Base-by-base conservation (phyloP, 768 basidiomycete genomes). In the Xerocomellus amylosporus region DNA sequence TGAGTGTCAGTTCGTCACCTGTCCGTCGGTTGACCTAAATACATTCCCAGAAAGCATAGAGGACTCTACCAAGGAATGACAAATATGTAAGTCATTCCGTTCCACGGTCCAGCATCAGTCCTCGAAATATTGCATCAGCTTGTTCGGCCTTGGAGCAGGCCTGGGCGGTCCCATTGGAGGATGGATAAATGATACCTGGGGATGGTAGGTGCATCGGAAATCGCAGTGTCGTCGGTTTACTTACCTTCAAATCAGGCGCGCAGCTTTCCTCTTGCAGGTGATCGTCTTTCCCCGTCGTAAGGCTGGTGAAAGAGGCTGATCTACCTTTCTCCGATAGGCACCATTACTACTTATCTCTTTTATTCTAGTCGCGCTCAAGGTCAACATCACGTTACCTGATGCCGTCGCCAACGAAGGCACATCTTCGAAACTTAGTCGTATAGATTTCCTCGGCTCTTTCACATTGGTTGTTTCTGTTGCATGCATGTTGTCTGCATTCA, bases 1-100 rank as follows among this genome's bases (percentile, higher is more conserved):
- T 90, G 64, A 76, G 87, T 76, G 1, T 33, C 40, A 17, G 1
- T 37, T 48, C 50, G 28, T 46, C 61, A 17, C 36, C 12, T 26
- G 1, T 24, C 30, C 41, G 34, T 60, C 37, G 20, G 54, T 30
- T 26, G 19, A 6, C 41, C 40, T 57, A 45, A 44, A n/a, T 38
- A 19, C 43, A 34, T 49, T 38, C 34, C 30, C 64, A 93, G 90
- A 63, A 87, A 88, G 66, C 86, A 91, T 56, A 80, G 95, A 49
- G 95, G 93, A 2, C 72, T 96, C 9, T 96, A 93, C 65, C 96
- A 98, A 70, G 94, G 94, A 52, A 79, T 93, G 77, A 86, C 88
- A 33, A 93, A 93, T 66, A 83, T 93, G 90, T 92, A 75, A 61
- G 83, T 67, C 33, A 2, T 8, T 51, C 28, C 40, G 43, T 39